Evolutionary conservation across 345 rosid genomes (phyloP).

Genomic region (Hibiscus mutabilis): DNA sequence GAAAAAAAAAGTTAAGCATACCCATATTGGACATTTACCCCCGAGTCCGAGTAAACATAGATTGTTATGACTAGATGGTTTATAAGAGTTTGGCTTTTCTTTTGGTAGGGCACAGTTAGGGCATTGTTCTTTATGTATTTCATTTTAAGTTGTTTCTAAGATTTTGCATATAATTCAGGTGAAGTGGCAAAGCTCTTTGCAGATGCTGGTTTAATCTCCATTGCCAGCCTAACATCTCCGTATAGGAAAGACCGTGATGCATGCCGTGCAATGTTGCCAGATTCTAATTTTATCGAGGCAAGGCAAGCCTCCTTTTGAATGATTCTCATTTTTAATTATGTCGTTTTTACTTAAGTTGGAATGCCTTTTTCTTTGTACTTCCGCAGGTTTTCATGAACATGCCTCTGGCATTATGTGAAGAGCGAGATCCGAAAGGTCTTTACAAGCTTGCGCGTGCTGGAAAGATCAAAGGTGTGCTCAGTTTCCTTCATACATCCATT

Average conservation of each 20-base stretch:
- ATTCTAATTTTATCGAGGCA: slow-evolving; percentile 71
- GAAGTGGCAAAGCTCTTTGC: slow-evolving; percentile 93
- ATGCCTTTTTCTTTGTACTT: background rate
- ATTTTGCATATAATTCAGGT: slow-evolving; percentile 32
- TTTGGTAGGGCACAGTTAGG: background rate
- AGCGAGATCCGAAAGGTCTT: slow-evolving; percentile 83
- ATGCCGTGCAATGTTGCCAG: slow-evolving; percentile 69
- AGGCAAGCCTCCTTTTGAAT: slow-evolving; percentile 33
- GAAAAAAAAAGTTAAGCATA: background rate
- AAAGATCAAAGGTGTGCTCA: slow-evolving; percentile 64
- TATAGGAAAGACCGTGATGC: slow-evolving; percentile 82
- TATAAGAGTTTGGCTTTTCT: background rate
- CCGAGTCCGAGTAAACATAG: background rate
- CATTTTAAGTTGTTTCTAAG: background rate
- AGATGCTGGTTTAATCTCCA: slow-evolving; percentile 85
- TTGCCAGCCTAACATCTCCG: slow-evolving; percentile 90
- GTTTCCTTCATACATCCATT: background rate
- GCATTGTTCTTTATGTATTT: slow-evolving; percentile 2
- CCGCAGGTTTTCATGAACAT: slow-evolving; percentile 83
- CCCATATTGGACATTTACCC: background rate
- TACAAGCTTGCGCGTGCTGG: slow-evolving; percentile 94
- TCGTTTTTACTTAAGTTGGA: slow-evolving; percentile 4
- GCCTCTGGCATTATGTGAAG: slow-evolving; percentile 72
- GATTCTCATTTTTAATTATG: background rate
- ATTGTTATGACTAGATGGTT: background rate